phyloP scores from a whole-genome alignment of 2,329 filamentous ascomycete genomes.

The Trichoderma citrinoviride region DNA sequence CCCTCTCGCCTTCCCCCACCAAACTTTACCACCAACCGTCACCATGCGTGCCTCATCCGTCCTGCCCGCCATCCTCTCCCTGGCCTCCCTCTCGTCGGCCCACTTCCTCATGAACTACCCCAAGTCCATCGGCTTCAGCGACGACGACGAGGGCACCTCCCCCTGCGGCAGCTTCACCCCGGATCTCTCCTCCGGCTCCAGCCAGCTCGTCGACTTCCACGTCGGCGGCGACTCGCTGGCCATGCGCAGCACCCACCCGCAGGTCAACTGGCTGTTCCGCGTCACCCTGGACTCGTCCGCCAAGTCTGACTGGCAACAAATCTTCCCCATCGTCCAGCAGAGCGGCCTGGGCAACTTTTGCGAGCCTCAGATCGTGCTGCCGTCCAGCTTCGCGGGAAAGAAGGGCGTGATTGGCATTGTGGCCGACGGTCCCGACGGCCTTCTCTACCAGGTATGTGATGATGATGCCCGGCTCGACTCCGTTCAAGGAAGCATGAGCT shows the following conservation, averaged over 20 bases:
- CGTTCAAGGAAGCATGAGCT: neutral
- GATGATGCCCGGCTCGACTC: neutral
- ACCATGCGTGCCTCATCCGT: constrained; percentile 37
- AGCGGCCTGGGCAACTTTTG: constrained; percentile 56
- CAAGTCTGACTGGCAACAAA: constrained; percentile 51
- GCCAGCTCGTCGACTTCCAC: constrained; percentile 53
- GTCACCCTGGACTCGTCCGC: constrained; percentile 51
- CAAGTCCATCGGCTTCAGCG: constrained; percentile 46
- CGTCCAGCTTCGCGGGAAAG: constrained; percentile 51
- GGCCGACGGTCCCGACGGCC: constrained; percentile 52
- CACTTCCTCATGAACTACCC: constrained; percentile 56
- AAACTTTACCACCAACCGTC: neutral
- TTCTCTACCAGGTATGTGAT: constrained; percentile 53
- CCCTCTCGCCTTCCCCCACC: neutral
- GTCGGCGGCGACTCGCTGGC: constrained; percentile 55
- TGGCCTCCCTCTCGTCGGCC: constrained; percentile 44
- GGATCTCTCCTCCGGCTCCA: constrained; percentile 39
- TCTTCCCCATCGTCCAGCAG: constrained; percentile 54
- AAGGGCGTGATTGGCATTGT: constrained; percentile 55
- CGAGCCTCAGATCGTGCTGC: constrained; percentile 47
- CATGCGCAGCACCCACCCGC: constrained; percentile 48
- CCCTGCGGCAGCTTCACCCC: constrained; percentile 57
- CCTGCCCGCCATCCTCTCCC: constrained; percentile 38
- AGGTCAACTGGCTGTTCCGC: constrained; percentile 57
- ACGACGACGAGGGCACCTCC: constrained; percentile 43